Percentiles rank a stretch among this genome's conserved stretches.
Conservation (phyloP, 805 yeast species). For the Metschnikowia colocasiae region DNA sequence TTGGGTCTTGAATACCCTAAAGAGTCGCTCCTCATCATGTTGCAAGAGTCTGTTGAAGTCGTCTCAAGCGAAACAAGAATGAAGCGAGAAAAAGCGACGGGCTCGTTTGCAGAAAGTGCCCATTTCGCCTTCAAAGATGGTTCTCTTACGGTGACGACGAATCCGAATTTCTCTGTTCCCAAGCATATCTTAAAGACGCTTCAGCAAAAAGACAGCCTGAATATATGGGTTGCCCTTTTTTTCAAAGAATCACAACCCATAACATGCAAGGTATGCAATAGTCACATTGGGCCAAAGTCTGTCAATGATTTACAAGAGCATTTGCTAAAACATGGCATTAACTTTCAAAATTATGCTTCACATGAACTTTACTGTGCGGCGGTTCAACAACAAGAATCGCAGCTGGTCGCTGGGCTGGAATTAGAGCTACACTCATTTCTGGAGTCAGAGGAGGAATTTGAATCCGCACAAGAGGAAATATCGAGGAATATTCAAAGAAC, state of each 20-base stretch:
- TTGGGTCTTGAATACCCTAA: slow-evolving; percentile 26
- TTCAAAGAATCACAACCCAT: not conserved
- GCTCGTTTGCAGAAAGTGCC: too few relatives aligned
- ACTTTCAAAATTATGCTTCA: not conserved
- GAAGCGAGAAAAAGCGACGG: not conserved
- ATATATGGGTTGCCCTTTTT: not conserved
- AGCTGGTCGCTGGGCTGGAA: not conserved
- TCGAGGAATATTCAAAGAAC: not conserved
- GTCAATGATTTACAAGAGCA: slow-evolving; percentile 1
- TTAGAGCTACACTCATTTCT: not conserved
- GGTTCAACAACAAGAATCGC: not conserved
- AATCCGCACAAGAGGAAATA: not conserved
- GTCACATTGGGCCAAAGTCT: not conserved
- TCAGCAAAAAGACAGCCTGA: not conserved
- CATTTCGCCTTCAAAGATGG: not conserved
- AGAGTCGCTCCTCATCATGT: slow-evolving; percentile 8
- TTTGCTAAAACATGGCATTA: slow-evolving; percentile 8
- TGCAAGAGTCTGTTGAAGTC: not conserved
- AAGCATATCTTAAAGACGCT: not conserved
- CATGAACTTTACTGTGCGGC: not conserved
- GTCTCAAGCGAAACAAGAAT: not conserved
- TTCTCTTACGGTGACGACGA: not conserved
- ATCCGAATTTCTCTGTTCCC: not conserved
- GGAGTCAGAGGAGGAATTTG: not conserved
- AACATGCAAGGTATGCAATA: not conserved